Base-by-base conservation (phyloP, 2,329 filamentous ascomycete genomes). In the Ophiosphaerella herpotricha region DNA sequence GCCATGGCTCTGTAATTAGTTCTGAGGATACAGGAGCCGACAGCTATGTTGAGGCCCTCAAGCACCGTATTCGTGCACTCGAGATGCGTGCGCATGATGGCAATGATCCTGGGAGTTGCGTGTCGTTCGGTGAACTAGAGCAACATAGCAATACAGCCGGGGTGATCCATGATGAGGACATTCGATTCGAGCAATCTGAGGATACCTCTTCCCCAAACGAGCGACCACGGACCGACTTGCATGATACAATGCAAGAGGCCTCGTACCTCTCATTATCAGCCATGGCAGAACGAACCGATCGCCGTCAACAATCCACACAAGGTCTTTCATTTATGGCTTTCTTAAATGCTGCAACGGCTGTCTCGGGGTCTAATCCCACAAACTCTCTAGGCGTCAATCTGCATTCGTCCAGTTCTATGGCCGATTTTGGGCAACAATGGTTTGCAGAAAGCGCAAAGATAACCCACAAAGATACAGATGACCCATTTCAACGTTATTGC, bases 231-330 rank as follows among this genome's bases (percentile, higher is more conserved):
- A 38, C 43, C 26, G 43, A 47, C 24, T 21, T 54, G 14, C 52
- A 54, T 7, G 40, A 52, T 35, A 40, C 52, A 5, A 55, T 55
- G 49, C 48, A 55, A 11, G 52, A 52, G 31, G 52, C 52, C 8
- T 48, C 43, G 7, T 55, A 55, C 33, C 42, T 54, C n/a, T 52
- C 47, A 35, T 45, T 57, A n/a, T 39, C 47, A 18, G 54, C 54
- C 13, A 57, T 57, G 54, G 54, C 54, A 6, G 51, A 57, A 26
- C 47, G 43, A 14, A 54, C 54, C 7, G 54, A 57, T 29, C 40
- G 35, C 5, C 42, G 47, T 7, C 38, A 31, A 9, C 44, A 42
- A 8, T 34, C 46, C 11, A 50, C 23, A 21, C 23, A 43, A 33
- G 43, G 46, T 9, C 50, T 57, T 12, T 54, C 52, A 2, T 51